Conservation (phyloP, 106 monocot species). For the Dendrobium chrysotoxum region DNA sequence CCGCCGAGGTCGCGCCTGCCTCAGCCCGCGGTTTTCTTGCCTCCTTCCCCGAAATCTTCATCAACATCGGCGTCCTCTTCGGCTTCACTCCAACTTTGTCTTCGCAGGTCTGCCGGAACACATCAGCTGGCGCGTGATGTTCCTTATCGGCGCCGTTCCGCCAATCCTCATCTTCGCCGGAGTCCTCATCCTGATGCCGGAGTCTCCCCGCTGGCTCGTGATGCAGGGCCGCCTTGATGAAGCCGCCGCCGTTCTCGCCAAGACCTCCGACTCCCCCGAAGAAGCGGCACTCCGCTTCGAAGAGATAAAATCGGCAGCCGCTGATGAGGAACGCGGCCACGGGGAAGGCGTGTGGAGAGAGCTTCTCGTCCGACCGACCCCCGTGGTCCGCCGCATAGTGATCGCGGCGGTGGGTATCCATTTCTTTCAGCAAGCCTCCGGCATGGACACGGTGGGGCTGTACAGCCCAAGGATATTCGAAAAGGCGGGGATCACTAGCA, state of each 20-base stretch:
- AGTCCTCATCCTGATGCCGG: conserved; percentile 40
- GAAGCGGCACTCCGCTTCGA: conserved; percentile 31
- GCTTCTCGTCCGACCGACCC: not conserved
- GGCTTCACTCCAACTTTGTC: conserved; percentile 34
- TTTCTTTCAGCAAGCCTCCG: not conserved
- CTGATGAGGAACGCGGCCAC: not conserved
- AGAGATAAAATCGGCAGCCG: conserved; percentile 36
- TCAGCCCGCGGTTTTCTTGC: conserved; percentile 26
- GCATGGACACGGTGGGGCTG: not conserved
- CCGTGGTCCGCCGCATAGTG: not conserved
- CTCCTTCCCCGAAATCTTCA: conserved; percentile 36
- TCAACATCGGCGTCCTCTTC: conserved; percentile 29
- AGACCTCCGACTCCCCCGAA: conserved; percentile 32
- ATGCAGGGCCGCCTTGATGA: conserved; percentile 45
- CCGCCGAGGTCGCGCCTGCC: conserved; percentile 30
- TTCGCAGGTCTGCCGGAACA: conserved; percentile 28
- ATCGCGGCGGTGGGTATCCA: not conserved
- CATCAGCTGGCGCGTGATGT: conserved; percentile 44
- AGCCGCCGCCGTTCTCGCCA: conserved; percentile 26
- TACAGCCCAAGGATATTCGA: not conserved
- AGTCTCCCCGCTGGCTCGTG: conserved; percentile 56
- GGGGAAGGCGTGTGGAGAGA: not conserved
- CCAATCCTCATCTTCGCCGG: conserved; percentile 31
- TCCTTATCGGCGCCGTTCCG: conserved; percentile 28
- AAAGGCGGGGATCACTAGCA: not conserved